Conservation (phyloP, 2,329 filamentous ascomycete species). For the Fusarium subtropicale region DNA sequence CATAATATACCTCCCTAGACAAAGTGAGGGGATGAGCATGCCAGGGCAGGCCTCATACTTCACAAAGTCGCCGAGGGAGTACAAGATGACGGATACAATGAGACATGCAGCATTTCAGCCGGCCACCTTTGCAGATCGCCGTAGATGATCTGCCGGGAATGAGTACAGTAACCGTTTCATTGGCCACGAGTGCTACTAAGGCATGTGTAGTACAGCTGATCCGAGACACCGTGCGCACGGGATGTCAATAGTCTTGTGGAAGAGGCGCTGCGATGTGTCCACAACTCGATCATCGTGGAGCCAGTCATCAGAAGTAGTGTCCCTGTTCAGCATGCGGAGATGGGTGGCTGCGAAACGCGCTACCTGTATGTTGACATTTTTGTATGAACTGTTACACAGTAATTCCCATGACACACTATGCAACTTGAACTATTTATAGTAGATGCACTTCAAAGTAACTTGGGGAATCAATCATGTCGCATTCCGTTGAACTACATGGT, state of each 20-base stretch:
- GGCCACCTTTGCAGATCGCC: background rate
- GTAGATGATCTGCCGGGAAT: background rate
- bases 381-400: background rate
- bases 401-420: background rate
- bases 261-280: background rate
- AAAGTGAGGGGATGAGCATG: background rate
- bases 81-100: background rate
- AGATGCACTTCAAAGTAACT: background rate
- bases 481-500: background rate
- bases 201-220: background rate
- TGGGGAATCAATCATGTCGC: no score
- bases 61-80: background rate
- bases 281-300: background rate
- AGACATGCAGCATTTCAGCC: background rate
- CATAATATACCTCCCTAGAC: background rate
- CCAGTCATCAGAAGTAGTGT: background rate
- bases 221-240: background rate
- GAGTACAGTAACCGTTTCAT: background rate
- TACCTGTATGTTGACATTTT: fast-evolving
- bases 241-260: background rate
- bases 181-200: background rate
- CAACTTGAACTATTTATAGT: background rate
- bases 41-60: background rate
- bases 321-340: fast-evolving
- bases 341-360: fast-evolving